A percentile compares a stretch with the other conserved stretches of the same genome.
Evolutionary conservation across 768 basidiomycete species (phyloP).

Genomic region (Candolleomyces aberdarensis): DNA sequence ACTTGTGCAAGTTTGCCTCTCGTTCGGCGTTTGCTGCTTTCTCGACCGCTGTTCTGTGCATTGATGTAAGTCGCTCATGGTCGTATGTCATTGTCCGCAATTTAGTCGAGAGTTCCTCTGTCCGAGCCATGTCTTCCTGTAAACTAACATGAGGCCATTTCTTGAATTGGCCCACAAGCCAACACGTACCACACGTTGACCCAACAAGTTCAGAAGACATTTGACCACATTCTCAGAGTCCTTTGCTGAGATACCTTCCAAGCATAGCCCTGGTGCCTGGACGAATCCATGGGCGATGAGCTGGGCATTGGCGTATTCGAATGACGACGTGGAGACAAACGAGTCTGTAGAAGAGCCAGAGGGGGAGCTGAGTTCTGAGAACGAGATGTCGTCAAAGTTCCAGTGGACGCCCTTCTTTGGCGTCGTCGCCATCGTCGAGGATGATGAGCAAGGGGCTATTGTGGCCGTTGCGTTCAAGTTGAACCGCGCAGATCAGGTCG

Average conservation of each 20-base stretch:
- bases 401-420: conserved; percentile 52
- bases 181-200: conserved; percentile 67
- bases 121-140: conserved; percentile 71
- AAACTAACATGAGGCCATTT: conserved; percentile 3
- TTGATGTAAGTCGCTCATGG: conserved; percentile 66
- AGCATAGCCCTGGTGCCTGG: conserved; percentile 56
- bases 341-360: conserved; percentile 41
- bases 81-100: conserved; percentile 78
- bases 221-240: conserved; percentile 61
- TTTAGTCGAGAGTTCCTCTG: conserved; percentile 74
- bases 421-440: conserved; percentile 32
- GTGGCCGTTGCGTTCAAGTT: neutral
- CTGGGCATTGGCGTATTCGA: conserved; percentile 81
- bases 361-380: conserved; percentile 41
- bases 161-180: neutral
- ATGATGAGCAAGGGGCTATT: conserved; percentile 1
- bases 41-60: conserved; percentile 60
- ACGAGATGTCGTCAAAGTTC: conserved; percentile 44
- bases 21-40: conserved; percentile 70
- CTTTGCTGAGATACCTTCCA: conserved; percentile 59
- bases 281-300: conserved; percentile 80
- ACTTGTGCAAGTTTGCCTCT: conserved; percentile 72
- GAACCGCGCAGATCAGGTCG: neutral
- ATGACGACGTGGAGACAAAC: conserved; percentile 53
- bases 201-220: conserved; percentile 72